phyloP scores from a whole-genome alignment of 441 rosid species.

The Viola pubescens region DNA sequence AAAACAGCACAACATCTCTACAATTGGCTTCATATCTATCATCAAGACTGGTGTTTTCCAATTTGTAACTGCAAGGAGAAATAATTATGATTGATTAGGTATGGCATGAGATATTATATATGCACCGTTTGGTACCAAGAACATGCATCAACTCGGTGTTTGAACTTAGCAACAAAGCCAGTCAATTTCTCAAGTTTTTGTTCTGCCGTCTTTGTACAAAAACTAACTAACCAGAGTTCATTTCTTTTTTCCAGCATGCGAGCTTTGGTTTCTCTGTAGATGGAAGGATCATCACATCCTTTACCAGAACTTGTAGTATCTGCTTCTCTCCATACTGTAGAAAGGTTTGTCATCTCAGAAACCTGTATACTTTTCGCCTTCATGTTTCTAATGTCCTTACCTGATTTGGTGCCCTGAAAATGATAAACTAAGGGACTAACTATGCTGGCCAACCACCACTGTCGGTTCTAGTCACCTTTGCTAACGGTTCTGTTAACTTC shows the following conservation, averaged over 20 bases:
- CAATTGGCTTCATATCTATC: background rate
- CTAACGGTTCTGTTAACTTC: too few relatives aligned
- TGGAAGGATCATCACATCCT: conserved; percentile 58
- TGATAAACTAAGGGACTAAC: too few relatives aligned
- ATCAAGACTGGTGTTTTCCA: background rate
- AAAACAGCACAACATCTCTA: background rate
- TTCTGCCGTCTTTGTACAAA: background rate
- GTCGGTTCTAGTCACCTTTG: too few relatives aligned
- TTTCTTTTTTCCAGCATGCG: conserved; percentile 47
- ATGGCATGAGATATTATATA: background rate
- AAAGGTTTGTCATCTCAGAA: conserved; percentile 31
- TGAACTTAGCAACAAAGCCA: background rate
- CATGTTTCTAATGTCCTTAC: background rate
- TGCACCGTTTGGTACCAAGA: background rate
- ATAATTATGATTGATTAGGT: background rate
- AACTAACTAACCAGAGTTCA: background rate
- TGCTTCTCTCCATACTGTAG: conserved; percentile 62
- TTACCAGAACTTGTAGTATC: conserved; percentile 53
- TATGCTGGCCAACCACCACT: too few relatives aligned
- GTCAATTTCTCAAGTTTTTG: background rate
- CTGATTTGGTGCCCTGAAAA: too few relatives aligned
- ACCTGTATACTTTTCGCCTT: background rate
- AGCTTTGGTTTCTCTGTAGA: conserved; percentile 78
- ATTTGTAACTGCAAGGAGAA: background rate
- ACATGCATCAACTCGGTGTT: background rate